These are phyloP conservation scores for Penicillium sp. DNA, from an alignment of 2,329 filamentous ascomycete species.

Conservation along the genomic window DNA sequence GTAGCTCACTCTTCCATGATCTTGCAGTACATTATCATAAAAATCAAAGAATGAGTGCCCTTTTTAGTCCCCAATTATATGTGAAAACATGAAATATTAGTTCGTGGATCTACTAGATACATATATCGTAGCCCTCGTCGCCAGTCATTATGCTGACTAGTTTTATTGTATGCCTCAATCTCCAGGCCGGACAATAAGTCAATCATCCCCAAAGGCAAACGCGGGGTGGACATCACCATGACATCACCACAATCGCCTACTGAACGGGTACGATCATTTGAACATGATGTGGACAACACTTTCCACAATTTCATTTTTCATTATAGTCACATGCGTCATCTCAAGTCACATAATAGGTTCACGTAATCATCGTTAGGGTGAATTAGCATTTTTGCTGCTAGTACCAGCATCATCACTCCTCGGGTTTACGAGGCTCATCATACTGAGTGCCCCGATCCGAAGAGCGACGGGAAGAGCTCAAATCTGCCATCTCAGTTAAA, in stretches of 20 bases:
- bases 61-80: too few relatives aligned
- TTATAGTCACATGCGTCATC: neutral
- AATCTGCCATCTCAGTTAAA: neutral
- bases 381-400: neutral
- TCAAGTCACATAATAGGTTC: neutral
- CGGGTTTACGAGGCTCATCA: constrained; percentile 9
- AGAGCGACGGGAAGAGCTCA: constrained; percentile 1
- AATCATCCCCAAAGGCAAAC: neutral
- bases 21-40: too few relatives aligned
- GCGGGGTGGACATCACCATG: neutral
- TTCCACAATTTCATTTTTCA: neutral
- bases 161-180: neutral
- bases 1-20: too few relatives aligned
- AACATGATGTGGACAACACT: neutral
- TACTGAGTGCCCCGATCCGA: constrained; percentile 4
- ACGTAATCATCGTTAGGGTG: neutral
- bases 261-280: neutral
- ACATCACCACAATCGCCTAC: neutral
- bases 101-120: too few relatives aligned
- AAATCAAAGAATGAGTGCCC: too few relatives aligned
- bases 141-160: neutral
- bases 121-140: too few relatives aligned
- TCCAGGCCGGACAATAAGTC: neutral
- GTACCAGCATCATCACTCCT: constrained; percentile 3
- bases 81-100: too few relatives aligned